These are phyloP conservation scores for Phlyctochytrium bullatum DNA, from an alignment of 192 early-diverging fungal genomes.

Conservation along the genomic window DNA sequence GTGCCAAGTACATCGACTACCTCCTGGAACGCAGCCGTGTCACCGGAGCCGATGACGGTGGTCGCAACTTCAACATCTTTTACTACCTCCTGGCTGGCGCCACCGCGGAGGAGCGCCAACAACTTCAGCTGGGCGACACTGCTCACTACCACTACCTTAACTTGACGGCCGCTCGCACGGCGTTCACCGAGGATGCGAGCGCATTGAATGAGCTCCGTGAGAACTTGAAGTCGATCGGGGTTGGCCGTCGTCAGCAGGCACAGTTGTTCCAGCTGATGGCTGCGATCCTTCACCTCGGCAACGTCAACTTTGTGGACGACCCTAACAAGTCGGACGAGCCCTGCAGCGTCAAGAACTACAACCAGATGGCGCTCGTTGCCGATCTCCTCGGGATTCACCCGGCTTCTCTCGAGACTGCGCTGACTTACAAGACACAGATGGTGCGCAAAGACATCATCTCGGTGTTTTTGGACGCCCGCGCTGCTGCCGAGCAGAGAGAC, in stretches of 20 bases:
- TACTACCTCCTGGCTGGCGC: slow-evolving; percentile 82
- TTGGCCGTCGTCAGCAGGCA: slow-evolving; percentile 60
- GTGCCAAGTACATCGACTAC: slow-evolving; percentile 77
- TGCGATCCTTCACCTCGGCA: slow-evolving; percentile 89
- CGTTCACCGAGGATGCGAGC: background rate
- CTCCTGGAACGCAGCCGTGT: slow-evolving; percentile 85
- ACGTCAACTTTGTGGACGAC: slow-evolving; percentile 76
- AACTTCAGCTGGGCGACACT: slow-evolving; percentile 70
- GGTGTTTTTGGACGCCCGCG: slow-evolving; percentile 74
- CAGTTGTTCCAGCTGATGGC: slow-evolving; percentile 80
- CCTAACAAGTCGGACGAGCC: slow-evolving; percentile 64
- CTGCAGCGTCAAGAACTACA: slow-evolving; percentile 69
- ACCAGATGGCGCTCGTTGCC: slow-evolving; percentile 71
- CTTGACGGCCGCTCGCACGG: slow-evolving; percentile 2
- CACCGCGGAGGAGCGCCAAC: slow-evolving; percentile 65
- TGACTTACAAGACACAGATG: slow-evolving; percentile 76
- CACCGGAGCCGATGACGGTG: slow-evolving; percentile 51
- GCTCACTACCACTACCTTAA: slow-evolving; percentile 56
- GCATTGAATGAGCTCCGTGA: slow-evolving; percentile 34
- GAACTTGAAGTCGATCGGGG: slow-evolving; percentile 44
- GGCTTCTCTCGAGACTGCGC: slow-evolving; percentile 52
- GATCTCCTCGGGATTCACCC: slow-evolving; percentile 76
- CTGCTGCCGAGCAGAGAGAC: slow-evolving; percentile 78
- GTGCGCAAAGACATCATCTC: slow-evolving; percentile 81
- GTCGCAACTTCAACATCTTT: slow-evolving; percentile 93